Conservation (phyloP, 129 eudicot species). For the Lactuca sativa region DNA sequence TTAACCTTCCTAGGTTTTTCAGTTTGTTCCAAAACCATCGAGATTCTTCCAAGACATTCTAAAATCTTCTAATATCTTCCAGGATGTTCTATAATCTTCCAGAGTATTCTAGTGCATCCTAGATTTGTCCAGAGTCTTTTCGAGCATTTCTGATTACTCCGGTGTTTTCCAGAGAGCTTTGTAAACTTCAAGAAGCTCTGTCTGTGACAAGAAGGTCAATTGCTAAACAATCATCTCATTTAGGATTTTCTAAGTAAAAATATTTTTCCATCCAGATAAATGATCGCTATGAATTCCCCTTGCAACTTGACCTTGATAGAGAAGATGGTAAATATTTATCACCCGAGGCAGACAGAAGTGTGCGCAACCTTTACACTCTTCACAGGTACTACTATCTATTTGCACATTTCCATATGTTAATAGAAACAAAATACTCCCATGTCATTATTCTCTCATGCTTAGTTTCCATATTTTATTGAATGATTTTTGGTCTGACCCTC, state of each 20-base stretch:
- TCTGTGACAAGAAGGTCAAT: no score
- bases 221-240: slow-evolving; percentile 1
- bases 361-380: slow-evolving; percentile 79
- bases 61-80: no score
- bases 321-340: slow-evolving; percentile 78
- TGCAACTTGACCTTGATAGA: slow-evolving; percentile 87
- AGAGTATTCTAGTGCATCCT: no score
- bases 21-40: no score
- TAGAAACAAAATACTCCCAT: background rate
- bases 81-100: no score
- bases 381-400: slow-evolving; percentile 57
- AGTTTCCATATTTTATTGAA: background rate
- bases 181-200: no score
- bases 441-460: background rate
- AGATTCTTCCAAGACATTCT: no score
- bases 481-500: background rate
- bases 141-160: no score
- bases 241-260: slow-evolving; percentile 7
- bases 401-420: background rate
- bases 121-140: no score
- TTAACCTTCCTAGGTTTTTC: no score
- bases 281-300: slow-evolving; percentile 88
- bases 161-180: no score
- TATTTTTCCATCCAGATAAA: slow-evolving; percentile 53
- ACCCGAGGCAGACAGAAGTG: slow-evolving; percentile 81